A percentile compares a stretch with the other conserved stretches of the same genome.
Conservation (phyloP, 1,139 yeast genomes). For the Yamadazyma songkhlaensis region DNA sequence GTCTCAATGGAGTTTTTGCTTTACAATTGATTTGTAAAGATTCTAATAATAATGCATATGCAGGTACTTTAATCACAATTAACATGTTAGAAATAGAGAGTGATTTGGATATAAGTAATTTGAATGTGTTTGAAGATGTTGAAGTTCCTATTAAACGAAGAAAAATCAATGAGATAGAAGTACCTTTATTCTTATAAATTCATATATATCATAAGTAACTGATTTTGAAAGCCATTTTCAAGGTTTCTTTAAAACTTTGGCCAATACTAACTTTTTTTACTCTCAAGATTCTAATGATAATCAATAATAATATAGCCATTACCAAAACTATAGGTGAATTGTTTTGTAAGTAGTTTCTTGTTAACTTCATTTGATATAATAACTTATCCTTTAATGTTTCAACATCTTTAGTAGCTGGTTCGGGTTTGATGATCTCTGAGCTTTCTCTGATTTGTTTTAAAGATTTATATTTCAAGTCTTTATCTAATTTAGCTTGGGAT, state of each 20-base stretch:
- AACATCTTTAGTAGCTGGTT: constrained; percentile 7
- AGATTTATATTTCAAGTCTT: constrained; percentile 33
- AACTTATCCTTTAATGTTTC: constrained; percentile 10
- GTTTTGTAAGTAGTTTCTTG: constrained; percentile 21
- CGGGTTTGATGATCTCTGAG: constrained; percentile 1
- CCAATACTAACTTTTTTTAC: constrained; percentile 25
- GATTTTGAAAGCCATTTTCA: constrained; percentile 46
- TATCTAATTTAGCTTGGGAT: constrained; percentile 21
- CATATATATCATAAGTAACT: constrained; percentile 27
- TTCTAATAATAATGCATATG: constrained; percentile 30
- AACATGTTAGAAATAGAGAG: constrained; percentile 47
- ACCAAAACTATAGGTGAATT: constrained; percentile 30
- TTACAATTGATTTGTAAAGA: constrained; percentile 43
- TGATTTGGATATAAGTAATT: constrained; percentile 9
- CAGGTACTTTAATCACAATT: constrained; percentile 64
- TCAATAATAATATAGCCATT: constrained; percentile 20
- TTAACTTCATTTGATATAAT: constrained; percentile 11
- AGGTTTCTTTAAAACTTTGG: constrained; percentile 34
- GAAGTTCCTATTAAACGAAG: constrained; percentile 9
- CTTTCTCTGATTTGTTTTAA: constrained; percentile 26
- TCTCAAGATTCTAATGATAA: constrained; percentile 22
- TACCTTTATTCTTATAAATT: constrained; percentile 14
- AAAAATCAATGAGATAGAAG: constrained; percentile 11
- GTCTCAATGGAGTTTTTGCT: constrained; percentile 51
- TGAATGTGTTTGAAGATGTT: constrained; percentile 9